A percentile compares a stretch with the other conserved stretches of the same genome.
phyloP scores from a whole-genome alignment of 176 grass and related monocot genomes.

The Rhynchospora breviuscula region DNA sequence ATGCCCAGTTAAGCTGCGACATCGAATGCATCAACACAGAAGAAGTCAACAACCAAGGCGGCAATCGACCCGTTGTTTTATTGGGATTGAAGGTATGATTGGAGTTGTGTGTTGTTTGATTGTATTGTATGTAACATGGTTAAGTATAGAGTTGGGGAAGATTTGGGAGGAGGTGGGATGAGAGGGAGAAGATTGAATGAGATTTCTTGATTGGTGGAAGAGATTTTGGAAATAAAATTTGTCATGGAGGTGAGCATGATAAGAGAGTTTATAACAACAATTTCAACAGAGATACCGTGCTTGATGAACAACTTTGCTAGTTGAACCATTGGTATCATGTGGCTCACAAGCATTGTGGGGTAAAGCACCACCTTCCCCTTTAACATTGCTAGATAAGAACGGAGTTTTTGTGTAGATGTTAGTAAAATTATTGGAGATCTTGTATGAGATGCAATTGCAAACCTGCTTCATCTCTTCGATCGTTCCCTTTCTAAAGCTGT shows the following conservation, averaged over 20 bases:
- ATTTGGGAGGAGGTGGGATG: not conserved
- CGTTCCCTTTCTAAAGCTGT: not conserved
- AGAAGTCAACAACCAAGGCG: conserved; percentile 26
- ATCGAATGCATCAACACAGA: conserved; percentile 23
- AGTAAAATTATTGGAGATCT: not conserved
- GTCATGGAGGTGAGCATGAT: not conserved
- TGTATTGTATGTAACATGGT: not conserved
- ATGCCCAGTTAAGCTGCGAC: conserved; percentile 31
- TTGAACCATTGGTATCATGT: conserved; percentile 45
- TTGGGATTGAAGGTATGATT: conserved; percentile 24
- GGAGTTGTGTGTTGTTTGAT: conserved; percentile 24
- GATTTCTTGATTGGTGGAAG: conserved; percentile 25
- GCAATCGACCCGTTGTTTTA: not conserved
- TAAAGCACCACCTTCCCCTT: conserved; percentile 36
- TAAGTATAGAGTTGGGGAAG: not conserved
- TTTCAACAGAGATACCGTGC: conserved; percentile 18
- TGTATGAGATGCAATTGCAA: not conserved
- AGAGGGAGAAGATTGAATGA: conserved; percentile 28
- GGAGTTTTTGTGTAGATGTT: not conserved
- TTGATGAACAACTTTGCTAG: conserved; percentile 27
- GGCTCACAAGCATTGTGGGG: conserved; percentile 26
- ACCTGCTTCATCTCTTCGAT: not conserved
- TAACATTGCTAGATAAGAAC: conserved; percentile 23
- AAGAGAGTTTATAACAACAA: conserved; percentile 29
- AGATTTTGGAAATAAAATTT: conserved; percentile 20